These are phyloP conservation scores for Eutrema salsugineum DNA, from an alignment of 441 rosid genomes.

Conservation along the genomic window DNA sequence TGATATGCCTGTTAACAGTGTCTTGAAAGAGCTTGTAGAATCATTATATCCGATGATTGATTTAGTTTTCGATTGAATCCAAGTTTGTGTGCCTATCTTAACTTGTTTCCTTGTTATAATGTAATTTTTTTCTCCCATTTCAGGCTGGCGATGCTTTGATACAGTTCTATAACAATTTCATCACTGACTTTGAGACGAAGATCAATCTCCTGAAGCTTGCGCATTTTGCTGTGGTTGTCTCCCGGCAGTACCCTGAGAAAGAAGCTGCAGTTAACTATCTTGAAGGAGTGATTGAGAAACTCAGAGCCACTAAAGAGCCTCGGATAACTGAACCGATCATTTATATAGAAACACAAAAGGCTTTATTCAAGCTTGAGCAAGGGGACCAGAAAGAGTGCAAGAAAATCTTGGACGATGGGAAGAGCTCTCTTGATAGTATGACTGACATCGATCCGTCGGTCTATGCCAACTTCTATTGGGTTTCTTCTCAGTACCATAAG, in stretches of 20 bases:
- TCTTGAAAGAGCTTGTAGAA: background rate
- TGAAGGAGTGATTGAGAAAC: conserved; percentile 79
- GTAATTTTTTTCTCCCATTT: background rate
- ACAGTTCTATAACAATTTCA: conserved; percentile 82
- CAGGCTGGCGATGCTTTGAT: conserved; percentile 94
- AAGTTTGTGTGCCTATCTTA: background rate
- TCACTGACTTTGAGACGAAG: conserved; percentile 92
- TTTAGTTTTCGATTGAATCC: background rate
- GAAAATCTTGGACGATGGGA: conserved; percentile 84
- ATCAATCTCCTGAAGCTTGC: conserved; percentile 95
- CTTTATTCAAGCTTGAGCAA: conserved; percentile 75
- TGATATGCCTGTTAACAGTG: background rate
- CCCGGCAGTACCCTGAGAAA: conserved; percentile 82
- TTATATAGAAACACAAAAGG: conserved; percentile 81
- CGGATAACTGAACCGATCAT: conserved; percentile 80
- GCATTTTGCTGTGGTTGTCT: conserved; percentile 83
- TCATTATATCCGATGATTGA: background rate
- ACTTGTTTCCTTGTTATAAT: background rate
- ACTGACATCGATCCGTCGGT: conserved; percentile 98
- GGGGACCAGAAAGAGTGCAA: conserved; percentile 88
- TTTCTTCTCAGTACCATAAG: conserved; percentile 82
- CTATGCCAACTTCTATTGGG: conserved; percentile 81
- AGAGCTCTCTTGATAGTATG: conserved; percentile 79
- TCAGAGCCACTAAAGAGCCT: conserved; percentile 61
- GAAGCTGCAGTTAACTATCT: conserved; percentile 81